Base-by-base conservation (phyloP, 78 protist genomes). In the slime mould (Dictyostelium discoideum) region DNA sequence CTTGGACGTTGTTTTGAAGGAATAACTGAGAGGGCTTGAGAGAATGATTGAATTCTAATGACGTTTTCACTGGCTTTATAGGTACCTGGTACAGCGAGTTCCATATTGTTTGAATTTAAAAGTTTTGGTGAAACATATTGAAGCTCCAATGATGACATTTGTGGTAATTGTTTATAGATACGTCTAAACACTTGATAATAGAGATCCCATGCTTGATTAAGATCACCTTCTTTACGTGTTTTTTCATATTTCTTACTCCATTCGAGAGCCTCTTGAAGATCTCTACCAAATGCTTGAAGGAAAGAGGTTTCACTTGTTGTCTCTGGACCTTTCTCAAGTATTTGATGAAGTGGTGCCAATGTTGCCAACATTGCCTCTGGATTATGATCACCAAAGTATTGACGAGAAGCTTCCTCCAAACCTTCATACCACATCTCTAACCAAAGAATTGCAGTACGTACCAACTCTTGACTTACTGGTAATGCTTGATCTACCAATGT, bases 1-100 rank as follows among this genome's bases (percentile, higher is more conserved):
- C 99, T 83, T 72, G 99, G 99, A 20, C 99, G 96, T 96, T 99
- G 99, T 96, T 99, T 99, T 22, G 99, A 97, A 18, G 97, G 85
- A 89, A 99, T 99, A 44, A 99, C 99, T 0, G 14, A 8, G 32
- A 99, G 98, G 4, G 77, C 20, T 18, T 97, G 95, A n/a, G 60
- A 93, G 85, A 99, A 98, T 37, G 92, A n/a, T 48, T 39, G 84
- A 87, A 99, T 99, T 22, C 98, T n/a, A 16, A 98, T 96, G n/a
- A 98, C 85, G 26, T 57, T 80, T 69, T 86, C 86, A 54, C 96
- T 96, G 2, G 95, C 82, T 69, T 63, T 84, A 63, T 87, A 98
- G 9, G 97, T 97, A 60, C 99, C 99, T 20, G 99, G 99, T 13
- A 99, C 98, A 10, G 99, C 99, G 9, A 99, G 80, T 69, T 98